A percentile compares a stretch with the other conserved stretches of the same genome.
Evolutionary conservation across 2,329 filamentous ascomycete genomes (phyloP).

Genomic region (Thyridium curvatum): DNA sequence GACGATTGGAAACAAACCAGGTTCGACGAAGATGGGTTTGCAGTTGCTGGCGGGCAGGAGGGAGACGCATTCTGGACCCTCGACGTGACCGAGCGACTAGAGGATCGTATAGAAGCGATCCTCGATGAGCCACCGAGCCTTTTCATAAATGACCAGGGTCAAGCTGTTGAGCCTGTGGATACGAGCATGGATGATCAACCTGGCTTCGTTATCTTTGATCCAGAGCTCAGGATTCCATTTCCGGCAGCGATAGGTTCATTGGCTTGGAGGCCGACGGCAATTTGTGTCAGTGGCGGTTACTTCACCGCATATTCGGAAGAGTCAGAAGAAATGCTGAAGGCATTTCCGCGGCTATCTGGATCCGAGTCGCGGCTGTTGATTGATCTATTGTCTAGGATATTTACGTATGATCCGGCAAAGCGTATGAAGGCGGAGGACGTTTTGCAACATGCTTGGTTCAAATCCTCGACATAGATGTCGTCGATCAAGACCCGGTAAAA

Average conservation of each 20-base stretch:
- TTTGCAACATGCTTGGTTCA: slow-evolving; percentile 5
- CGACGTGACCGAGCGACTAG: slow-evolving; percentile 6
- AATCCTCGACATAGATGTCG: too few relatives aligned
- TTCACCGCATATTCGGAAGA: slow-evolving; percentile 9
- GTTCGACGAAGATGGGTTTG: slow-evolving; percentile 10
- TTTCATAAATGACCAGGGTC: slow-evolving; percentile 5
- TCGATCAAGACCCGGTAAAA: too few relatives aligned
- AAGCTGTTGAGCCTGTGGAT: slow-evolving; percentile 3
- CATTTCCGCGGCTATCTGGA: slow-evolving; percentile 11
- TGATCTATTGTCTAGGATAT: slow-evolving; percentile 14
- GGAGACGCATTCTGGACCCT: slow-evolving; percentile 2
- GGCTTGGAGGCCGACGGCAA: slow-evolving; percentile 10
- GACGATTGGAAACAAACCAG: slow-evolving; percentile 7
- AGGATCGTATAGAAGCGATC: slow-evolving; percentile 7
- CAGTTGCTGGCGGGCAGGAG: background rate
- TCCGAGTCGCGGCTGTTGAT: slow-evolving; percentile 10
- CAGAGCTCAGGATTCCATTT: slow-evolving; percentile 6
- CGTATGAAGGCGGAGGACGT: slow-evolving; percentile 6
- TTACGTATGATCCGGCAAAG: slow-evolving; percentile 12
- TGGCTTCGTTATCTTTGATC: background rate
- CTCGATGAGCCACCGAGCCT: slow-evolving; percentile 8
- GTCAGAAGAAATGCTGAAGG: slow-evolving; percentile 7
- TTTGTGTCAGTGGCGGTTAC: slow-evolving; percentile 8
- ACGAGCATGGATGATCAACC: background rate
- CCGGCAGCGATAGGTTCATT: slow-evolving; percentile 3